Evolutionary conservation across 1,284 basidiomycete species (phyloP), one percentile per base, ranked within the genome.

Genomic region (Boletus sp.): DNA sequence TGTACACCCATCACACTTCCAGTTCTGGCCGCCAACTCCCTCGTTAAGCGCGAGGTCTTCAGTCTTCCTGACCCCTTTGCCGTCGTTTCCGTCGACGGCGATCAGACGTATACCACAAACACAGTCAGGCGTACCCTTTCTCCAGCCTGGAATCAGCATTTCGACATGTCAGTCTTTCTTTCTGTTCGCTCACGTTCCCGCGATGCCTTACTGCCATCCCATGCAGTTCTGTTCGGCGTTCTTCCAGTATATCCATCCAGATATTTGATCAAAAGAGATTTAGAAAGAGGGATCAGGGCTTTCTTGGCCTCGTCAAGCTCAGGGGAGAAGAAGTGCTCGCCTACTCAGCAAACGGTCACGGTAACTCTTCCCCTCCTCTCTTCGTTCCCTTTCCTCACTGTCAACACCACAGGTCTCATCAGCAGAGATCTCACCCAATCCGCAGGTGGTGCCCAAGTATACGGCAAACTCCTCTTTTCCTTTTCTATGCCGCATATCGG

Each of bases 181-280:
- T 20, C 40, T 17, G 14, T 54, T 38, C 44, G 48, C 22, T 0
- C 34, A 16, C 29, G 12, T 33, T 33, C 27, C 36, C 50, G 20
- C 41, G 29, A 32, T 52, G 7, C 17, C 50, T 51, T 37, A 53
- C 43, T 25, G 25, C 41, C 17, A 13, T 34, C 44, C 0, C 53
- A 23, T 51, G 5, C 54, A 94, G 91, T 56, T 84, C 78, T 51
- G 88, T 96, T 60, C 92, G 89, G 57, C 90, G 89, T 59, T 88
- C 87, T 23, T 96, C 93, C 36, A 83, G 90, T 59, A 82, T 99
- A 53, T 84, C 88, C n/a, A 92, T 98, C 42, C 94, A 98, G 73
- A 88, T 98, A 60, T 98, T 98, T 65, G 95, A 99, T 74, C 91
- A 97, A 72, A 84, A 88, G 68, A 96, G 96, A 73, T 98, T 96